Evolutionary conservation across 345 rosid species (phyloP).

Genomic region (Zanthoxylum bungeanum): DNA sequence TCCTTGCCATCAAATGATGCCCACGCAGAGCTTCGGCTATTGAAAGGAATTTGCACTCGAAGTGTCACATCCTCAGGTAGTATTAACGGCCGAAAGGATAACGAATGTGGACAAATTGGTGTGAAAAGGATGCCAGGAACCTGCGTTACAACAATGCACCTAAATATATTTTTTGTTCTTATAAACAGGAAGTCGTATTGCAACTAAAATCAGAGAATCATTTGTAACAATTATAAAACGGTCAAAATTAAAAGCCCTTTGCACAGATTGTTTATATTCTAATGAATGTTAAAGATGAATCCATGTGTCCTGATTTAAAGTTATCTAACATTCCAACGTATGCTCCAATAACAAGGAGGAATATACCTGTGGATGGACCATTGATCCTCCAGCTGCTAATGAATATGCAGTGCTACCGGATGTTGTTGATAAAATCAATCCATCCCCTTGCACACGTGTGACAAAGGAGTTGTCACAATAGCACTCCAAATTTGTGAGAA

Average conservation of each 20-base stretch:
- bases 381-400: slow-evolving; percentile 98
- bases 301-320: not conserved
- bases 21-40: slow-evolving; percentile 93
- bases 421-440: slow-evolving; percentile 88
- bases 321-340: not conserved
- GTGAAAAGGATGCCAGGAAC: slow-evolving; percentile 97
- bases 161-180: not conserved
- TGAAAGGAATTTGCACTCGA: slow-evolving; percentile 83
- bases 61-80: slow-evolving; percentile 91
- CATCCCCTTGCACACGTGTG: slow-evolving; percentile 99
- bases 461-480: slow-evolving; percentile 91
- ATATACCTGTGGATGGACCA: slow-evolving; percentile 99
- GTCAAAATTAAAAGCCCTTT: not conserved
- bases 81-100: slow-evolving; percentile 95
- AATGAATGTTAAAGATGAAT: not conserved
- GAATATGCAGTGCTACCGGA: slow-evolving; percentile 99
- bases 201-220: not conserved
- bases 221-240: not conserved
- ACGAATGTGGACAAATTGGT: slow-evolving; percentile 96
- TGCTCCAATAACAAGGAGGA: not conserved
- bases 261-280: not conserved
- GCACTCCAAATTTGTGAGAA: slow-evolving; percentile 95
- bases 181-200: not conserved
- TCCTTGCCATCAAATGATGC: slow-evolving; percentile 97
- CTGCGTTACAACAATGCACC: slow-evolving; percentile 30